Percentiles rank a stretch among this genome's conserved stretches.
These are phyloP conservation scores for Straminergon stramineum DNA, from an alignment of 225 moss, liverwort and hornwort species.

Conservation along the genomic window DNA sequence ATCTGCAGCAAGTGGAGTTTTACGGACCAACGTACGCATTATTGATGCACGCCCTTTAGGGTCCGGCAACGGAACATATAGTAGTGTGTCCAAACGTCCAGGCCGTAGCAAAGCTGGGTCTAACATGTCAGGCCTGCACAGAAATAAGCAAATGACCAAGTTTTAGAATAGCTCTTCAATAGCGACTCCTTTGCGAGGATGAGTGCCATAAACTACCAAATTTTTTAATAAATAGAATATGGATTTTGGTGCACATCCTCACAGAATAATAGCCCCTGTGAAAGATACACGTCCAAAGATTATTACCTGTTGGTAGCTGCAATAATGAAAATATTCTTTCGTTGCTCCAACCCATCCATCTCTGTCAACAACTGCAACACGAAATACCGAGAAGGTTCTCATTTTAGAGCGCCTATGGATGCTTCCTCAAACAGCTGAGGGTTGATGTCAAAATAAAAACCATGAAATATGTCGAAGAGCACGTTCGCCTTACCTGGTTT, in stretches of 20 bases:
- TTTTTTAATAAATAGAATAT: not conserved
- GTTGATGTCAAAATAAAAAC: not conserved
- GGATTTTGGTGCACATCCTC: not conserved
- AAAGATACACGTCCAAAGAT: not conserved
- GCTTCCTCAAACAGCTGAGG: not conserved
- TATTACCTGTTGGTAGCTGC: conserved; percentile 90
- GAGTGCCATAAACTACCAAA: not conserved
- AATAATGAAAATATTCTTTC: conserved; percentile 87
- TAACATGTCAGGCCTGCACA: conserved; percentile 87
- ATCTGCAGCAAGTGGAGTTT: conserved; percentile 54
- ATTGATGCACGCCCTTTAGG: conserved; percentile 75
- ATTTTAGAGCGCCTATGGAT: not conserved
- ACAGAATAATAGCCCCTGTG: not conserved
- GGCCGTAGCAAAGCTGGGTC: conserved; percentile 91
- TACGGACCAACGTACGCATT: conserved; percentile 72
- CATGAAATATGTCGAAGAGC: not conserved
- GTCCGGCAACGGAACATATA: conserved; percentile 92
- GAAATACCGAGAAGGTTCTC: not conserved
- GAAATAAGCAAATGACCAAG: not conserved
- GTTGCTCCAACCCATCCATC: conserved; percentile 95
- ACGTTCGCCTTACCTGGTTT: conserved; percentile 64
- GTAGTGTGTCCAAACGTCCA: conserved; percentile 84
- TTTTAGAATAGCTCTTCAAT: not conserved
- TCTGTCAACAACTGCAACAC: conserved; percentile 82
- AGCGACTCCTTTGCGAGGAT: not conserved